A percentile compares a stretch with the other conserved stretches of the same genome.
phyloP scores from a whole-genome alignment of 371 early-diverging fungal genomes.

The Mycotypha africana region DNA sequence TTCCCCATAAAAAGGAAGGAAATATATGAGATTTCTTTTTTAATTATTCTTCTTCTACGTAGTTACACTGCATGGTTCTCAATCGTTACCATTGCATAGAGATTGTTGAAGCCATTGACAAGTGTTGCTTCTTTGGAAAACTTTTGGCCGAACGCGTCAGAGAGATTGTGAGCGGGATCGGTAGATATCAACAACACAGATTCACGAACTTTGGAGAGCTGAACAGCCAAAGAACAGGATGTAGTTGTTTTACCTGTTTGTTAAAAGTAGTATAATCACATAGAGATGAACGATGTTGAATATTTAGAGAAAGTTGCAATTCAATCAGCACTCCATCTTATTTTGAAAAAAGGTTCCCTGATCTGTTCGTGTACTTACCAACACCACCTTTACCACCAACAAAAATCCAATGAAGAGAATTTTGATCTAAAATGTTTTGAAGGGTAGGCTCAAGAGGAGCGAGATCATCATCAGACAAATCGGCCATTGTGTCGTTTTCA shows the following conservation, averaged over 20 bases:
- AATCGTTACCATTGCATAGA: conserved; percentile 95
- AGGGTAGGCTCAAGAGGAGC: conserved; percentile 77
- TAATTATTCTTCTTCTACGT: too few relatives aligned
- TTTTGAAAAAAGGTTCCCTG: not conserved
- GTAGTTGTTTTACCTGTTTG: conserved; percentile 64
- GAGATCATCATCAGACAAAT: conserved; percentile 56
- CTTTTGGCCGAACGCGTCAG: conserved; percentile 98
- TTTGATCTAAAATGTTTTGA: conserved; percentile 94
- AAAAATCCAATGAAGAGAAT: conserved; percentile 95
- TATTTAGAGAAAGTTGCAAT: too few relatives aligned
- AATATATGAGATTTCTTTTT: not conserved
- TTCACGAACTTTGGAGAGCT: conserved; percentile 87
- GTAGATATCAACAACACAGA: conserved; percentile 96
- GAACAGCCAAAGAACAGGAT: conserved; percentile 85
- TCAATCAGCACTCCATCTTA: not conserved
- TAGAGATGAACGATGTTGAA: not conserved
- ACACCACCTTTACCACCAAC: conserved; percentile 99
- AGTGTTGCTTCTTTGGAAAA: conserved; percentile 94
- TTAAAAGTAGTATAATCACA: not conserved
- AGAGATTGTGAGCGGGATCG: conserved; percentile 98
- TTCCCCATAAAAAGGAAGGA: not conserved
- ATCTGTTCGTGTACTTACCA: too few relatives aligned
- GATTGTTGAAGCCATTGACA: conserved; percentile 90
- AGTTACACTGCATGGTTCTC: too few relatives aligned
- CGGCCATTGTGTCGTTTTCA: conserved; percentile 27